These are phyloP conservation scores for Aureobasidium lini DNA, from an alignment of 2,329 filamentous ascomycete species.

Conservation along the genomic window DNA sequence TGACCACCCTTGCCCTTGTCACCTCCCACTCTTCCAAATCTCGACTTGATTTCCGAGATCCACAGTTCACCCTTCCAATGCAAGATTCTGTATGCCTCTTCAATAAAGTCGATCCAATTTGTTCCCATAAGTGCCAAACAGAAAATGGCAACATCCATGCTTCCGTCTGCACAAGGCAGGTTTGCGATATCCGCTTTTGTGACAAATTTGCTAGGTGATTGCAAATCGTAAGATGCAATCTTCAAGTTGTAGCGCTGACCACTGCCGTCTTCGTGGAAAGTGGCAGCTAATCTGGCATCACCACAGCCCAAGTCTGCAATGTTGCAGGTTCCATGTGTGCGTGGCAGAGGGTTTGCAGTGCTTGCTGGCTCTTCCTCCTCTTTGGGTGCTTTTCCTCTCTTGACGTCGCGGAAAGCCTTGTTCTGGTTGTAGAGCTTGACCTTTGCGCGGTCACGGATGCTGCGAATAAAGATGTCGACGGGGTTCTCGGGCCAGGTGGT, in stretches of 20 bases:
- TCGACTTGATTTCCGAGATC: constrained; percentile 93
- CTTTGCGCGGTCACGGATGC: constrained; percentile 61
- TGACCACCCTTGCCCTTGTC: constrained; percentile 32
- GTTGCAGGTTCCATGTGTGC: constrained; percentile 63
- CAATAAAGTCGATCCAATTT: constrained; percentile 94
- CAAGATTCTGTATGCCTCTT: constrained; percentile 87
- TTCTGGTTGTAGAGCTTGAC: constrained; percentile 34
- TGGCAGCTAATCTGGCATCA: constrained; percentile 71
- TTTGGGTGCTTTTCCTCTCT: constrained; percentile 33
- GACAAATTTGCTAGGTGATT: constrained; percentile 66
- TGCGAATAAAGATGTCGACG: constrained; percentile 73
- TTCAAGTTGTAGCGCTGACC: constrained; percentile 62
- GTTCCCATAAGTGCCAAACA: constrained; percentile 98
- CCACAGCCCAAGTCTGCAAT: constrained; percentile 92
- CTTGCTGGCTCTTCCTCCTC: constrained; percentile 18
- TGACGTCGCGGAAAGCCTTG: constrained; percentile 27
- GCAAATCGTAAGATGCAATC: constrained; percentile 80
- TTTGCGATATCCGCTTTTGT: constrained; percentile 84
- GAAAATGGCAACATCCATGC: constrained; percentile 83
- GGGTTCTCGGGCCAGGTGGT: constrained; percentile 96
- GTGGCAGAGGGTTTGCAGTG: constrained; percentile 50
- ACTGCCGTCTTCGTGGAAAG: constrained; percentile 50
- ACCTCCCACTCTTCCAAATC: constrained; percentile 61
- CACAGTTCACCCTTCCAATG: constrained; percentile 94
- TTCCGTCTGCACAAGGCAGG: constrained; percentile 66